Conservation (phyloP, 352 stramenopile species). For the Phytophthora cryptogea region DNA sequence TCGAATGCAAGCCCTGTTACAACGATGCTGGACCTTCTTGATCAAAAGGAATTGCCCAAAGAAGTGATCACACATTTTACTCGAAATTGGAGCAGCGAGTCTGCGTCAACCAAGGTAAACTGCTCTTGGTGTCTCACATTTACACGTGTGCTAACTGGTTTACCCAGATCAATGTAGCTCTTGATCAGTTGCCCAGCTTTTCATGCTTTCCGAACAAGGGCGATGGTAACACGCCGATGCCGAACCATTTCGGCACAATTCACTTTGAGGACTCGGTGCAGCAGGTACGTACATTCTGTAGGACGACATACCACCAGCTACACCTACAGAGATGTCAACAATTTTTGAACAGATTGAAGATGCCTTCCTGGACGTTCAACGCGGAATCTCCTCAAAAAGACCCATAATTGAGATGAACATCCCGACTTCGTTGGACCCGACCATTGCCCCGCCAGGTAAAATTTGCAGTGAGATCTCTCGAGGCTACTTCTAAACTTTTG, state of each 20-base stretch:
- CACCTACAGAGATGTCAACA: not conserved
- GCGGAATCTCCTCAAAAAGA: slow-evolving; percentile 64
- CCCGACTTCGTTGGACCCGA: slow-evolving; percentile 82
- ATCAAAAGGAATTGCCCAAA: slow-evolving; percentile 53
- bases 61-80: slow-evolving; percentile 72
- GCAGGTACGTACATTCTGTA: slow-evolving; percentile 37
- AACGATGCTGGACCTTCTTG: slow-evolving; percentile 87
- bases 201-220: slow-evolving; percentile 72
- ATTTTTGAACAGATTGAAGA: slow-evolving; percentile 74
- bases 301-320: not conserved
- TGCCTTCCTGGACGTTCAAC: slow-evolving; percentile 83
- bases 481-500: not conserved
- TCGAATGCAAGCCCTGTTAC: slow-evolving; percentile 81
- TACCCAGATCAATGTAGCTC: slow-evolving; percentile 88
- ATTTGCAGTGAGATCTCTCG: too few species aligned
- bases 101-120: slow-evolving; percentile 73
- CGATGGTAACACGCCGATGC: slow-evolving; percentile 61
- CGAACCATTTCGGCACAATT: slow-evolving; percentile 87
- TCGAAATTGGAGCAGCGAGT: slow-evolving; percentile 83
- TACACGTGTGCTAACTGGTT: not conserved
- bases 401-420: slow-evolving; percentile 94
- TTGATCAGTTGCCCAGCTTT: slow-evolving; percentile 86
- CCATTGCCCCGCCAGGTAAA: slow-evolving; percentile 72
- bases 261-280: slow-evolving; percentile 86
- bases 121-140: not conserved